These are phyloP conservation scores for Rhizoclosmatium sp. DNA, from an alignment of 192 early-diverging fungal species.

Conservation along the genomic window DNA sequence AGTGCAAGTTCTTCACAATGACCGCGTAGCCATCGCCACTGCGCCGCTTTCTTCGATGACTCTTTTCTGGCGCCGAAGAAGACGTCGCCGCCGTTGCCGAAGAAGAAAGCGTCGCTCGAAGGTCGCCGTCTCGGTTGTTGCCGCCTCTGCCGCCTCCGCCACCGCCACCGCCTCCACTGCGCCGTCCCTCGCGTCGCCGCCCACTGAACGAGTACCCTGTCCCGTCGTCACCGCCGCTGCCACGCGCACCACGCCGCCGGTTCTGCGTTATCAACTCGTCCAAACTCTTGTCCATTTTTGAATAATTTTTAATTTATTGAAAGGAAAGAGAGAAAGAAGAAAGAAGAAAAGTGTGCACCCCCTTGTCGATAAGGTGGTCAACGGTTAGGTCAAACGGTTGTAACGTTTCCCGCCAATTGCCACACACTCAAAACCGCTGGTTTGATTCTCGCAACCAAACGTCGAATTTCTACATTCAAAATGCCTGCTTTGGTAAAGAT, in stretches of 20 bases:
- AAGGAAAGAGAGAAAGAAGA: neutral
- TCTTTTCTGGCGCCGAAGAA: neutral
- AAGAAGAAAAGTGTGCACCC: neutral
- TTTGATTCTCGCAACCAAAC: no score
- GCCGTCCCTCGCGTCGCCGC: neutral
- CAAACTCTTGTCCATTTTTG: slow-evolving; percentile 22
- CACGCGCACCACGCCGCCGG: slow-evolving; percentile 1
- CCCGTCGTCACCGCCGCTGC: neutral
- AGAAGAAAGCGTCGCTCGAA: neutral
- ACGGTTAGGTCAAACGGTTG: neutral
- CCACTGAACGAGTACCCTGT: neutral
- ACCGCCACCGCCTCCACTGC: neutral
- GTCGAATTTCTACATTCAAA: no score
- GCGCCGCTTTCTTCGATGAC: neutral
- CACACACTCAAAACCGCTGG: neutral
- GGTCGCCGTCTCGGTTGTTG: slow-evolving; percentile 4
- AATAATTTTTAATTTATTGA: neutral
- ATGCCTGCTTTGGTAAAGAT: neutral
- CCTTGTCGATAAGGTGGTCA: neutral
- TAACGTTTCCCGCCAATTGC: neutral
- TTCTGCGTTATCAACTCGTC: slow-evolving; percentile 27
- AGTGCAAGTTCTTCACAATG: slow-evolving; percentile 25
- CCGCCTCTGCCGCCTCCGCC: neutral
- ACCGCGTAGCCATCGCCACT: neutral
- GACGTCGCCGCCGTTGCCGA: neutral